Evolutionary conservation across 306 rosid species (phyloP), one percentile per base, ranked within the genome.

Genomic region (Cicer bijugum): DNA sequence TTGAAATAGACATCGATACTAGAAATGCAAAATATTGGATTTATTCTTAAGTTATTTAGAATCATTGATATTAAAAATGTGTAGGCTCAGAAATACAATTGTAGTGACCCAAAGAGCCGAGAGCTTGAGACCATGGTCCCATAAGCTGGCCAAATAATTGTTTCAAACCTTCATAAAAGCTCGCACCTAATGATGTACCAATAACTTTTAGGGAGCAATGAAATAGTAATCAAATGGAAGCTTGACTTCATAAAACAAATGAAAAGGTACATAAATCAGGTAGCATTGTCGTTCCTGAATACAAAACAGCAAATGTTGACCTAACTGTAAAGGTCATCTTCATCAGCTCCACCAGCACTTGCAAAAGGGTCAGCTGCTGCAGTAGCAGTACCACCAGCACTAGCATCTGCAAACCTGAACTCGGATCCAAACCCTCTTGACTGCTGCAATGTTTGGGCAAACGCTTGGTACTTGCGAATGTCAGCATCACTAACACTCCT

Each of bases 381-480:
- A 0, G 82, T 84, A 0, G 88, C 42, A 39, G 46, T 38, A 9
- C 56, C 43, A 9, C 83, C 79, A 7, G 78, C 82, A 12, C 80
- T 59, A 1, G 60, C 44, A 37, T 94, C 95, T 0, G 97, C 84
- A 65, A 94, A 94, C 89, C 95, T 86, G 78, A 94, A 94, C 70
- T 94, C 97, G 0, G 83, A 45, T 47, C 99, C 99, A 47, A 94
- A 89, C 40, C 99, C 99, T 87, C 99, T 89, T 0, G 99, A 94
- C 81, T 94, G 99, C 95, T 94, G 99, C 80, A 94, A 81, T 45
- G 99, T 94, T 67, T 91, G 99, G 1, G 99, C 99, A 81, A 94
- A 94, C 3, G 99, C 95, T 82, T 94, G 97, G 86, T 94, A 94
- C 77, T 94, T 94, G 81, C 99, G 99, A 74, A 94, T 94, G 78